These are phyloP conservation scores for Gliomastix tumulicola DNA, from an alignment of 2,329 filamentous ascomycete genomes.

Conservation along the genomic window DNA sequence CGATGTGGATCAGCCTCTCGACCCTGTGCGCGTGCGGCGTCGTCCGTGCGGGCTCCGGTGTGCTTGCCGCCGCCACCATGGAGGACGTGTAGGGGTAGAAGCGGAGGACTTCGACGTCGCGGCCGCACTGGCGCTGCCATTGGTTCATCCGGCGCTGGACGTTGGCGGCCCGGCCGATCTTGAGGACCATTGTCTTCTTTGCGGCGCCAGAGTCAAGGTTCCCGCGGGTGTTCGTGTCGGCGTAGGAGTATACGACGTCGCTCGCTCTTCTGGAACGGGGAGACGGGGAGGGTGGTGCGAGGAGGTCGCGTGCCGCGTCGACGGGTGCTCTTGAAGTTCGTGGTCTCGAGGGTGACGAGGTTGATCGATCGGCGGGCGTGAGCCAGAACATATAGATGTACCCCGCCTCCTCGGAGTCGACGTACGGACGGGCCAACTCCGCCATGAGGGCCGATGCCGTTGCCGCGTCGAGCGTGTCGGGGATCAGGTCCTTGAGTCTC, in stretches of 20 bases:
- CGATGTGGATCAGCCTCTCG: constrained; percentile 84
- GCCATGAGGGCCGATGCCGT: constrained; percentile 64
- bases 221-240: constrained; percentile 18
- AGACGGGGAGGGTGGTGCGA: constrained; percentile 38
- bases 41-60: constrained; percentile 44
- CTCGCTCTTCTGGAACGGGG: constrained; percentile 39
- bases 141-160: constrained; percentile 87
- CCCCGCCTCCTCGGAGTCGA: constrained; percentile 68
- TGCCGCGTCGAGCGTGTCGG: constrained; percentile 56
- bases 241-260: constrained; percentile 47
- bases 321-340: constrained; percentile 31
- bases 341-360: too few species aligned
- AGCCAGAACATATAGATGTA: constrained; percentile 99
- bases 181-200: constrained; percentile 58
- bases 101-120: constrained; percentile 78
- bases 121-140: constrained; percentile 89
- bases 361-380: constrained; percentile 58
- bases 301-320: constrained; percentile 53
- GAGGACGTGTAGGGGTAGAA: constrained; percentile 71
- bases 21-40: constrained; percentile 83
- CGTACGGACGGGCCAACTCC: constrained; percentile 64
- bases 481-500: constrained; percentile 50
- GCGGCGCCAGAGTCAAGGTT: constrained; percentile 6
- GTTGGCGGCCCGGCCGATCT: constrained; percentile 66
- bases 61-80: not conserved